Percentiles rank a stretch among this genome's conserved stretches.
phyloP scores from a whole-genome alignment of 192 early-diverging fungal genomes.

The Endogone sp. region DNA sequence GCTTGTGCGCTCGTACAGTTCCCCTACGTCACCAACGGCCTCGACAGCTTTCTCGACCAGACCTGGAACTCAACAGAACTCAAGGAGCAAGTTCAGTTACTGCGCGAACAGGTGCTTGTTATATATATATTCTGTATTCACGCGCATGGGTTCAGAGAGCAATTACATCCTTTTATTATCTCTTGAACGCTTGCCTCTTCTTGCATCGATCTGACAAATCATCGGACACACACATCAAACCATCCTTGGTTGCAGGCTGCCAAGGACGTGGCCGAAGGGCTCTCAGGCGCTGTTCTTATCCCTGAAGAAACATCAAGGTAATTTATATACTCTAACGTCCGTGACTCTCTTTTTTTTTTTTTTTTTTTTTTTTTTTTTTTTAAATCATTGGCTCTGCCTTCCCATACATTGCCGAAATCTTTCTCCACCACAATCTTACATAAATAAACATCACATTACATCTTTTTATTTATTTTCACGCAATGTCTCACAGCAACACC shows the following conservation, averaged over 20 bases:
- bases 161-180: neutral
- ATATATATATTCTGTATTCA: neutral
- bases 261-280: conserved; percentile 39
- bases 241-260: conserved; percentile 28
- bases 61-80: conserved; percentile 44
- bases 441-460: neutral
- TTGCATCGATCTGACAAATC: too few relatives aligned
- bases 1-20: conserved; percentile 44
- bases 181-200: too few relatives aligned
- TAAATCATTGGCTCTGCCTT: too few relatives aligned
- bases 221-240: neutral
- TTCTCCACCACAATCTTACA: neutral
- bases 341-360: too few relatives aligned
- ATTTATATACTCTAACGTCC: neutral
- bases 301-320: conserved; percentile 32
- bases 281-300: conserved; percentile 37
- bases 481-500: conserved; percentile 20
- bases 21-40: conserved; percentile 70
- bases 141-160: neutral
- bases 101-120: conserved; percentile 55
- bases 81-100: conserved; percentile 32
- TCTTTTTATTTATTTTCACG: neutral
- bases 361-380: too few relatives aligned
- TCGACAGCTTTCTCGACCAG: conserved; percentile 62
- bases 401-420: neutral